Evolutionary conservation across 192 early-diverging fungal species (phyloP), one percentile per base, ranked within the genome.

Genomic region (Paraglomus brasilianum): DNA sequence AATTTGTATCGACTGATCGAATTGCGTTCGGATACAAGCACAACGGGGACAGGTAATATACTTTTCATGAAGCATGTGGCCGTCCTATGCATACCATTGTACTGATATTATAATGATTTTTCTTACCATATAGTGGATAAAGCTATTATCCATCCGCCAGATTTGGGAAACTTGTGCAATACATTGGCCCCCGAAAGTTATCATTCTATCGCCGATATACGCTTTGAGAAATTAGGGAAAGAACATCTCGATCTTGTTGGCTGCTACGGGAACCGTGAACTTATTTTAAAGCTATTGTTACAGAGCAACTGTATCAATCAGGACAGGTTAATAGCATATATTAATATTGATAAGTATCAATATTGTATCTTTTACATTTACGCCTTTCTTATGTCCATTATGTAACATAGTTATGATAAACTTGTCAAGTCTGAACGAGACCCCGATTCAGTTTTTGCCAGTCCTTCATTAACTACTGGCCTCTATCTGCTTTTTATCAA

Each of bases 221-320:
- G 62, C 17, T 70, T 47, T 41, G 24, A 39, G 5, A 65, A 62
- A 44, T n/a, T 70, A 5, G 49, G 52, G 21, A 30, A n/a, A 10
- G 13, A 24, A 22, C n/a, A 8, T 2, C 14, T 70, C 14, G 40
- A 43, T 1, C 38, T 61, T 19, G 30, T 70, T 70, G 69, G 69
- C 8, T 45, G 42, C 21, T 70, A 62, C 24, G 69, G 69, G n/a
- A 70, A 65, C n/a, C 40, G 47, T 50, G 17, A 17, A 9, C 40
- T 70, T 6, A 70, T 70, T 36, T 56, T 59, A 13, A 57, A 58
- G 17, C 58, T 70, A 13, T 61, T 70, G 15, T 60, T 61, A 24
- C 22, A 39, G 43, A 45, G 22, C 10, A 19, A 8, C 0, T 41
- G 39, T 30, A 65, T 70, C 13, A 21, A 46, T 21, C 17, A 41